Percentiles rank a stretch among this genome's conserved stretches.
Conservation (phyloP, 2,329 filamentous ascomycete species). For the Lasiodiplodia gonubiensis region DNA sequence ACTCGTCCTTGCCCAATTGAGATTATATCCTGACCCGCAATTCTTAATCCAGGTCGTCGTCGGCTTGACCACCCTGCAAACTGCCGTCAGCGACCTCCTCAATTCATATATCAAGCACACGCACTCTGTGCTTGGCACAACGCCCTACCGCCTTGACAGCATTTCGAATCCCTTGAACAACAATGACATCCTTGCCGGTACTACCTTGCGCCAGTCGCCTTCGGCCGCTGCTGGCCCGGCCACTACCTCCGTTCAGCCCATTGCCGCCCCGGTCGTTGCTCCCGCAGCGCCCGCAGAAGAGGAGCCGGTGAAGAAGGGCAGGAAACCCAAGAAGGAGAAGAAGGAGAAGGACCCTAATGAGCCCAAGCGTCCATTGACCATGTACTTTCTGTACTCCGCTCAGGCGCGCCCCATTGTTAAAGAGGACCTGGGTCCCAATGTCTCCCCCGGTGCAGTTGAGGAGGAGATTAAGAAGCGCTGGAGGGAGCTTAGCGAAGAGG, state of each 20-base stretch:
- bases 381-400: constrained; percentile 95
- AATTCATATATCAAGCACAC: constrained; percentile 88
- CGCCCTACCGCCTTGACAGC: constrained; percentile 32
- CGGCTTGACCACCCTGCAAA: constrained; percentile 77
- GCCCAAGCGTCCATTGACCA: constrained; percentile 90
- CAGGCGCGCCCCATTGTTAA: constrained; percentile 83
- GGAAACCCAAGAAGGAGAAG: constrained; percentile 88
- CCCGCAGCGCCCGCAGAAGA: constrained; percentile 30
- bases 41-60: constrained; percentile 67
- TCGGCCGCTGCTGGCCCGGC: constrained; percentile 37
- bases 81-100: constrained; percentile 76
- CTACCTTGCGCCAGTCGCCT: constrained; percentile 35
- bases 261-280: constrained; percentile 33
- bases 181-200: constrained; percentile 46
- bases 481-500: constrained; percentile 73
- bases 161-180: constrained; percentile 46
- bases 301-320: constrained; percentile 36
- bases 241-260: constrained; percentile 35
- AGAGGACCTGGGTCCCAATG: constrained; percentile 58
- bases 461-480: constrained; percentile 87
- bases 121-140: constrained; percentile 69
- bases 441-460: constrained; percentile 68
- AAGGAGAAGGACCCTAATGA: constrained; percentile 79
- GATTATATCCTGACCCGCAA: constrained; percentile 18
- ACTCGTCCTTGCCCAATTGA: constrained; percentile 16